phyloP scores from a whole-genome alignment of 805 yeast genomes.

The Candida manassasensis region DNA sequence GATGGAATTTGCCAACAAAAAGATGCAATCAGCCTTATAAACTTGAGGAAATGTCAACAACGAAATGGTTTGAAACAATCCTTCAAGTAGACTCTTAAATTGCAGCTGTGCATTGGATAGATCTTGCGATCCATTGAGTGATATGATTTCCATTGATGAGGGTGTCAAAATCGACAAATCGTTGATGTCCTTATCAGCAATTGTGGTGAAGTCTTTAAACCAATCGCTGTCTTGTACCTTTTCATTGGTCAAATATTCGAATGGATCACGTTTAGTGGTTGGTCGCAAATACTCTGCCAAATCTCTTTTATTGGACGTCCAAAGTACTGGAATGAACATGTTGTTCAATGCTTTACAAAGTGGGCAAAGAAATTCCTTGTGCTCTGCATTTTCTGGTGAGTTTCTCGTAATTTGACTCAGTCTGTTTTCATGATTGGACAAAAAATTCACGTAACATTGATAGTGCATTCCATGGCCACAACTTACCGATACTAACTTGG shows the following conservation, averaged over 20 bases:
- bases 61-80: constrained; percentile 32
- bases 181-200: constrained; percentile 20
- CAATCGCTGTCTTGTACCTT: constrained; percentile 18
- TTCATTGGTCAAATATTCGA: constrained; percentile 13
- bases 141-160: constrained; percentile 26
- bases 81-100: constrained; percentile 25
- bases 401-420: constrained; percentile 77
- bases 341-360: constrained; percentile 85
- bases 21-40: constrained; percentile 30
- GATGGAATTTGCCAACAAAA: constrained; percentile 50
- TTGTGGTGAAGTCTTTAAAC: constrained; percentile 20
- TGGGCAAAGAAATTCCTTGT: constrained; percentile 81
- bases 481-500: constrained; percentile 54
- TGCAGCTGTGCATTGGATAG: constrained; percentile 15
- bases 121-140: constrained; percentile 10
- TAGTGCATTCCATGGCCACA: constrained; percentile 96
- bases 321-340: constrained; percentile 72
- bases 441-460: constrained; percentile 64
- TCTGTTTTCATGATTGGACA: constrained; percentile 50
- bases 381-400: constrained; percentile 66
- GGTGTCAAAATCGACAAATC: constrained; percentile 20
- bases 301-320: constrained; percentile 44
- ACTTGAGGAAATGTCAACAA: constrained; percentile 35
- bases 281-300: constrained; percentile 19
- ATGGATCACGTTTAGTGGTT: constrained; percentile 7